These are phyloP conservation scores for Leptographium galeiforme DNA, from an alignment of 2,329 filamentous ascomycete species.

Conservation along the genomic window DNA sequence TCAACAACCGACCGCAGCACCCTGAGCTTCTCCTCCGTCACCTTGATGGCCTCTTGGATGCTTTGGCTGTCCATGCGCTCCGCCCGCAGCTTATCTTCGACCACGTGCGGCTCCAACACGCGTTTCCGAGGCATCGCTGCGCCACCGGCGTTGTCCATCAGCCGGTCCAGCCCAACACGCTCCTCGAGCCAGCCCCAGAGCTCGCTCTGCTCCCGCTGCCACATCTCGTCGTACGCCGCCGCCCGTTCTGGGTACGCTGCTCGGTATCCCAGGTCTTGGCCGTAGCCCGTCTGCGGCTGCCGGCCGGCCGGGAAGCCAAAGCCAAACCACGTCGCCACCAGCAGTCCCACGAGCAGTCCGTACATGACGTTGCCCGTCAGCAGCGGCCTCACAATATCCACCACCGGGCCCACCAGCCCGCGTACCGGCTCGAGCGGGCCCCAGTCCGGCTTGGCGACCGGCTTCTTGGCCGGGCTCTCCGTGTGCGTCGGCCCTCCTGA, in stretches of 20 bases:
- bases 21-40: slow-evolving; percentile 75
- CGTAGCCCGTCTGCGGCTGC: slow-evolving; percentile 22
- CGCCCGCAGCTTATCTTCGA: slow-evolving; percentile 44
- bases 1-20: slow-evolving; percentile 63
- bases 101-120: slow-evolving; percentile 38
- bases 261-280: slow-evolving; percentile 20
- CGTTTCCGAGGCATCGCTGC: slow-evolving; percentile 25
- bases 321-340: slow-evolving; percentile 64
- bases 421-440: slow-evolving; percentile 70
- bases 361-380: slow-evolving; percentile 68
- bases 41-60: slow-evolving; percentile 64
- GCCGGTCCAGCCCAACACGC: slow-evolving; percentile 57
- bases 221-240: slow-evolving; percentile 85
- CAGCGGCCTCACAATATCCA: slow-evolving; percentile 56
- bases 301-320: slow-evolving; percentile 33
- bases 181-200: slow-evolving; percentile 92
- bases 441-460: slow-evolving; percentile 44
- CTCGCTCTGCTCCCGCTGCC: slow-evolving; percentile 75
- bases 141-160: slow-evolving; percentile 33
- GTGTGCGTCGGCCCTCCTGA: slow-evolving; percentile 24
- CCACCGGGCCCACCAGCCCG: slow-evolving; percentile 52
- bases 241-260: slow-evolving; percentile 49
- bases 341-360: slow-evolving; percentile 55
- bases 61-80: slow-evolving; percentile 58
- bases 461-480: slow-evolving; percentile 19